Evolutionary conservation across 2,329 filamentous ascomycete genomes (phyloP).

Genomic region (Cladosporium halotolerans): DNA sequence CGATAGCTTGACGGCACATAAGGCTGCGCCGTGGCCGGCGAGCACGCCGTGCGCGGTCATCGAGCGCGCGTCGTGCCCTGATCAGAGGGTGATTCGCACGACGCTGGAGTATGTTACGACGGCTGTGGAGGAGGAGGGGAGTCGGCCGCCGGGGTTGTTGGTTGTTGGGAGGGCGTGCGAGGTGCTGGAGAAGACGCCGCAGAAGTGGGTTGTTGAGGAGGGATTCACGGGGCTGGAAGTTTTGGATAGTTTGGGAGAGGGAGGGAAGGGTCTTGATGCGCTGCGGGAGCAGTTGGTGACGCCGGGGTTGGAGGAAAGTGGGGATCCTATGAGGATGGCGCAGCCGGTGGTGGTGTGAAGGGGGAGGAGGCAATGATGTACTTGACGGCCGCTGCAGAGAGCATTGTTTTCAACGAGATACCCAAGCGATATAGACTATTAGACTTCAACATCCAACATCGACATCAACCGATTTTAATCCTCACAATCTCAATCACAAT

Average conservation of each 20-base stretch:
- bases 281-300: constrained; percentile 25
- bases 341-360: constrained; percentile 3
- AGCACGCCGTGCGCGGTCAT: constrained; percentile 86
- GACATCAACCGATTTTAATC: neutral
- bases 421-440: constrained; percentile 2
- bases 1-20: constrained; percentile 55
- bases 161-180: constrained; percentile 81
- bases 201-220: constrained; percentile 80
- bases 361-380: too few species aligned
- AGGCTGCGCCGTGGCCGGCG: constrained; percentile 42
- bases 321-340: constrained; percentile 8
- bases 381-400: too few species aligned
- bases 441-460: constrained; percentile 7
- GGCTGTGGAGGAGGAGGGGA: constrained; percentile 84
- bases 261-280: constrained; percentile 23
- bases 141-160: constrained; percentile 78
- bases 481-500: neutral
- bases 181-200: constrained; percentile 58
- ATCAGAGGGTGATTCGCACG: constrained; percentile 87
- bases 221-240: constrained; percentile 70
- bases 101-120: constrained; percentile 71
- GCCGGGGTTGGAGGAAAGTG: constrained; percentile 20
- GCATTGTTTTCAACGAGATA: constrained; percentile 7
- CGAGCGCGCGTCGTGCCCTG: constrained; percentile 86
- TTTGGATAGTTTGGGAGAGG: constrained; percentile 31